Conservation (phyloP, 306 rosid genomes). For the Pterocarpus santalinus region DNA sequence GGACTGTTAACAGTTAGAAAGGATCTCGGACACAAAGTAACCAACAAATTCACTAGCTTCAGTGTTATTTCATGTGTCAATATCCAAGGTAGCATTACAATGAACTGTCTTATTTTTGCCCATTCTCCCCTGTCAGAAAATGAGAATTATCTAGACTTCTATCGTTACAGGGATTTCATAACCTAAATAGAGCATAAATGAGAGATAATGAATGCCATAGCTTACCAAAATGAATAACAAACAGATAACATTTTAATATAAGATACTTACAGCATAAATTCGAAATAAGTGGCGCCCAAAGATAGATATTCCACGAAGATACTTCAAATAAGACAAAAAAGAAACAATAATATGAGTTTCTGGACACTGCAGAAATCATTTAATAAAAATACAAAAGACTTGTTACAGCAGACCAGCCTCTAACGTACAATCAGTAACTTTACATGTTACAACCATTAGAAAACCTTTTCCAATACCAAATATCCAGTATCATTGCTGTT, state of each 20-base stretch:
- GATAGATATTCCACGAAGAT: conserved; percentile 89
- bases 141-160: not conserved
- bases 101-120: not conserved
- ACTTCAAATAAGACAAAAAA: conserved; percentile 56
- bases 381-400: conserved; percentile 30
- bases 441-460: not conserved
- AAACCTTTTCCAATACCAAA: conserved; percentile 16
- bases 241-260: conserved; percentile 23
- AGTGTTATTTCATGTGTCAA: conserved; percentile 4
- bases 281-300: conserved; percentile 76
- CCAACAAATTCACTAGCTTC: not conserved
- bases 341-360: conserved; percentile 34
- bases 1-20: not conserved
- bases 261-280: conserved; percentile 84
- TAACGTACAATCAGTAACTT: conserved; percentile 15
- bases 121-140: not conserved
- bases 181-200: not conserved
- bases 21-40: conserved; percentile 22
- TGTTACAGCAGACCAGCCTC: not conserved
- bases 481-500: conserved; percentile 20
- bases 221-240: conserved; percentile 30
- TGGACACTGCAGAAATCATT: conserved; percentile 44
- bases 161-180: not conserved
- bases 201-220: conserved; percentile 6
- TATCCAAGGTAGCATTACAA: not conserved